phyloP scores from a whole-genome alignment of 805 yeast genomes.

The Saccharomycopsis fermentans region DNA sequence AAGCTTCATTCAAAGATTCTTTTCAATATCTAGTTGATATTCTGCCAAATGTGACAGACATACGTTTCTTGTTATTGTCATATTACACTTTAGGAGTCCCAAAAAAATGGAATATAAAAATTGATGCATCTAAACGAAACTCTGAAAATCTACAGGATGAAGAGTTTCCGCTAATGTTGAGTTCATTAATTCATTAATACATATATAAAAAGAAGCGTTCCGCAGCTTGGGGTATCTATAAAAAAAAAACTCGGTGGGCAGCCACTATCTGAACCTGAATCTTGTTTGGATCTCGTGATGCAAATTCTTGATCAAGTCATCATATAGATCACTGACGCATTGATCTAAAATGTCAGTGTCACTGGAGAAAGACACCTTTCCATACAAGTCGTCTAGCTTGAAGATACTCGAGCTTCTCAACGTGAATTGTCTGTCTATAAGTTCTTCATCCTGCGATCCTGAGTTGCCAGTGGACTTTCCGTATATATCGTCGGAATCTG shows the following conservation, averaged over 20 bases:
- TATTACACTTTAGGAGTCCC: too few relatives aligned
- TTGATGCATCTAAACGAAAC: too few relatives aligned
- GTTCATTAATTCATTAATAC: too few relatives aligned
- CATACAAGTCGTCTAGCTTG: constrained; percentile 13
- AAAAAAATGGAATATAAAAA: too few relatives aligned
- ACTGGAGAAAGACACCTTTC: constrained; percentile 11
- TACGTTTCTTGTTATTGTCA: too few relatives aligned
- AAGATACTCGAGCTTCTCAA: constrained; percentile 13
- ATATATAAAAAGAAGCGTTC: too few relatives aligned
- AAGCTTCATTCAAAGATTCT: too few relatives aligned
- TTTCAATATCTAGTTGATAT: too few relatives aligned
- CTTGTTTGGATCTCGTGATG: constrained; percentile 12
- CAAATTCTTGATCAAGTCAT: constrained; percentile 13
- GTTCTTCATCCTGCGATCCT: background rate
- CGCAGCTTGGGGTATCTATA: background rate
- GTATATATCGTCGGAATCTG: background rate
- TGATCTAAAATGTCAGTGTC: constrained; percentile 13
- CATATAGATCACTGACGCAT: constrained; percentile 13
- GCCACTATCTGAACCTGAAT: background rate
- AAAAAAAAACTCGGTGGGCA: background rate
- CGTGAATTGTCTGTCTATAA: constrained; percentile 16
- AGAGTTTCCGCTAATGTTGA: too few relatives aligned
- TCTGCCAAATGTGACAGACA: too few relatives aligned
- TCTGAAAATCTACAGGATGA: too few relatives aligned
- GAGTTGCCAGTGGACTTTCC: background rate